Percentiles rank a stretch among this genome's conserved stretches.
phyloP scores from a whole-genome alignment of 2,329 filamentous ascomycete genomes.

The Pseudogymnoascus sp. region DNA sequence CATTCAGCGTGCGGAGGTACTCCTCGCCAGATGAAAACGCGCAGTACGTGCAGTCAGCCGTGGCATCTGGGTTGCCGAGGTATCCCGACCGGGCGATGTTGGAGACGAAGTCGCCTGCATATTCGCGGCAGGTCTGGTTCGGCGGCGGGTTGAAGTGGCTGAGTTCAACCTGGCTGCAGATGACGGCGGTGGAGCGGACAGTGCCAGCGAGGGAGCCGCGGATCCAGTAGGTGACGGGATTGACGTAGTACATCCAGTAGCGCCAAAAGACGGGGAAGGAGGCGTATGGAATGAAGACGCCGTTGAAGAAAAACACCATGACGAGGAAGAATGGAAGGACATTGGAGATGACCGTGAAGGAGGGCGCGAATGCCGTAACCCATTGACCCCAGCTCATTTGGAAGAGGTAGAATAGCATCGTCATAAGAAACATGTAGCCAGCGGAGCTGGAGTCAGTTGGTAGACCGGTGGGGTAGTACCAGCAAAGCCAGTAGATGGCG shows the following conservation, averaged over 20 bases:
- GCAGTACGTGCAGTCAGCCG: slow-evolving; percentile 51
- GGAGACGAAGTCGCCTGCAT: slow-evolving; percentile 45
- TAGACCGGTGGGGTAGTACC: slow-evolving; percentile 52
- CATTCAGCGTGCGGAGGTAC: slow-evolving; percentile 52
- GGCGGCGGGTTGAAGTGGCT: slow-evolving; percentile 33
- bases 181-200: slow-evolving; percentile 40
- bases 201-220: slow-evolving; percentile 47
- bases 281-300: slow-evolving; percentile 62
- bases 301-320: slow-evolving; percentile 66
- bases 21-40: slow-evolving; percentile 51
- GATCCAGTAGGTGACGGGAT: slow-evolving; percentile 57
- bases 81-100: slow-evolving; percentile 34
- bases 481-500: slow-evolving; percentile 42
- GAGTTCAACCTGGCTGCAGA: slow-evolving; percentile 42
- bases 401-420: slow-evolving; percentile 53
- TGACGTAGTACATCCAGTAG: slow-evolving; percentile 46
- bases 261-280: slow-evolving; percentile 61
- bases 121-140: slow-evolving; percentile 49
- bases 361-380: slow-evolving; percentile 54
- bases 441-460: slow-evolving; percentile 28
- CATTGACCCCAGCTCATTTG: slow-evolving; percentile 57
- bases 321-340: slow-evolving; percentile 50
- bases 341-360: slow-evolving; percentile 51
- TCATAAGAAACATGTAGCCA: slow-evolving; percentile 46
- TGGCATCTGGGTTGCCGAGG: slow-evolving; percentile 54